Evolutionary conservation across 352 stramenopile genomes (phyloP).

Genomic region (Phytophthora macrochlamydospora): DNA sequence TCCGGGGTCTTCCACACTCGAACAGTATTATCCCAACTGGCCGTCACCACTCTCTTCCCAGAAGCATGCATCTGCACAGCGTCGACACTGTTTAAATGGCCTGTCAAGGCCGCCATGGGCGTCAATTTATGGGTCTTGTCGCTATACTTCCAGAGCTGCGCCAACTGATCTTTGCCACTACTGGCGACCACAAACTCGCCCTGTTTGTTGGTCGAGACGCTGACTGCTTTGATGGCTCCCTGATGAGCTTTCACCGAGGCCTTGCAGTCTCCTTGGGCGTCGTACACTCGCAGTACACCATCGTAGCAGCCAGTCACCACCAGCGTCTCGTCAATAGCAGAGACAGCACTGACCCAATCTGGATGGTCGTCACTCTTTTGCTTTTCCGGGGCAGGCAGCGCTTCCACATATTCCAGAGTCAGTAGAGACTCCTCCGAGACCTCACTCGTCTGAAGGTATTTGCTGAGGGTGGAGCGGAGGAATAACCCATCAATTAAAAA

Average conservation of each 20-base stretch:
- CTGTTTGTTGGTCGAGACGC: conserved; percentile 21
- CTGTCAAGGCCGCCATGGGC: conserved; percentile 58
- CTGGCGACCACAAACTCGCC: conserved; percentile 68
- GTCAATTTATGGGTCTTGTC: conserved; percentile 42
- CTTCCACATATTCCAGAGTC: conserved; percentile 90
- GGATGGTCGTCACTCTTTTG: conserved; percentile 71
- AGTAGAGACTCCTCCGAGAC: conserved; percentile 85
- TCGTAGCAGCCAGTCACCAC: conserved; percentile 89
- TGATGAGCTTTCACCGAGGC: conserved; percentile 79
- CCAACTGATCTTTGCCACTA: conserved; percentile 80
- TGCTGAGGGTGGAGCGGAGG: conserved; percentile 76
- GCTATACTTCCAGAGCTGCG: conserved; percentile 69
- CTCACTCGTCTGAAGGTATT: conserved; percentile 69
- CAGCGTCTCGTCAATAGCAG: conserved; percentile 38
- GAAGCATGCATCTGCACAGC: conserved; percentile 44
- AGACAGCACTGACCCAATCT: conserved; percentile 89
- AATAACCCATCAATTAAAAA: conserved; percentile 84
- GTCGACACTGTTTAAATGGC: conserved; percentile 87
- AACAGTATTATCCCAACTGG: conserved; percentile 88
- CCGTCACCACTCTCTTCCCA: conserved; percentile 57
- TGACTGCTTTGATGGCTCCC: conserved; percentile 75
- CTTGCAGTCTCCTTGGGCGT: conserved; percentile 52
- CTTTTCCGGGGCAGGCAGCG: conserved; percentile 73
- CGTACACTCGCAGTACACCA: conserved; percentile 82
- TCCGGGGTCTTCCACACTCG: conserved; percentile 61